Evolutionary conservation across 495 filamentous ascomycete species (phyloP).

Genomic region (Tuber brumale): DNA sequence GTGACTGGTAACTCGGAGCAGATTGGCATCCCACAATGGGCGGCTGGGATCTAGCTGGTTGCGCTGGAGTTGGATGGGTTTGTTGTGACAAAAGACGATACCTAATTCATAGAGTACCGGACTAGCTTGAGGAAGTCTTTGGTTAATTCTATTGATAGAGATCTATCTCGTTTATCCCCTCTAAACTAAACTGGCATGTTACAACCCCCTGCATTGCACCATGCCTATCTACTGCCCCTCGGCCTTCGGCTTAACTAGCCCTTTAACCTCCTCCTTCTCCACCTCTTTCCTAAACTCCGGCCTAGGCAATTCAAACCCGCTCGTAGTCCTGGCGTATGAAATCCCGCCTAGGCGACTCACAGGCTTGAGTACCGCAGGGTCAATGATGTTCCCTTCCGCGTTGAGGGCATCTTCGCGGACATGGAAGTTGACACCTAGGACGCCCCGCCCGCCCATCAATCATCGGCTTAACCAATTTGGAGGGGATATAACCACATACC

Average conservation of each 20-base stretch:
- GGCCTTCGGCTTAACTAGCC: conserved; percentile 24
- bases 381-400: conserved; percentile 62
- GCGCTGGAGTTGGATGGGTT: background rate
- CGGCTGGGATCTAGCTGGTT: background rate
- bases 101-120: background rate
- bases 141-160: background rate
- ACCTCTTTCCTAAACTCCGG: conserved; percentile 57
- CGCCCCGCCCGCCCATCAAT: background rate
- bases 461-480: background rate
- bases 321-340: conserved; percentile 63
- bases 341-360: conserved; percentile 78
- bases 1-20: too few species aligned
- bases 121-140: background rate
- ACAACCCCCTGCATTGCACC: background rate
- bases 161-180: background rate
- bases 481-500: conserved; percentile 44
- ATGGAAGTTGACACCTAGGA: conserved; percentile 62
- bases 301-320: conserved; percentile 69
- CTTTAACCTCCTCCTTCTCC: conserved; percentile 47
- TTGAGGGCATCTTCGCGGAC: conserved; percentile 82
- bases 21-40: too few species aligned
- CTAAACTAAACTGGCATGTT: background rate
- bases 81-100: background rate
- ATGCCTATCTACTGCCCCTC: conserved; percentile 1
- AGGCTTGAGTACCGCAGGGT: conserved; percentile 65